A percentile compares a stretch with the other conserved stretches of the same genome.
These are phyloP conservation scores for Allomyces javanicus DNA, from an alignment of 192 early-diverging fungal genomes.

Conservation along the genomic window DNA sequence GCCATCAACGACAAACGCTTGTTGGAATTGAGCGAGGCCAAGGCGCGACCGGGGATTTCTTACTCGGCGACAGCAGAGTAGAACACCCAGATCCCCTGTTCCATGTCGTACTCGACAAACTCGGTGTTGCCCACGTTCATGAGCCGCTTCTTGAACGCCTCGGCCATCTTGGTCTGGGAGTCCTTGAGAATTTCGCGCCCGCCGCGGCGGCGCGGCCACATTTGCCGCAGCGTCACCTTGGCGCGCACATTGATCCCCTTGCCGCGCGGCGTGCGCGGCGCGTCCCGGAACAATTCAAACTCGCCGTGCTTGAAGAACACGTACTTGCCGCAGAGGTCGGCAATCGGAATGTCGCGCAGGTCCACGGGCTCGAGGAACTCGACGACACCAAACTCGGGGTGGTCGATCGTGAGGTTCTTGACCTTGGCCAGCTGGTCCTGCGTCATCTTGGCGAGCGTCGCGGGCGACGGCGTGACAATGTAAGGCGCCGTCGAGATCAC, in stretches of 20 bases:
- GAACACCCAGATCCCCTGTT: slow-evolving; percentile 78
- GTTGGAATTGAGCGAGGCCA: too few species aligned
- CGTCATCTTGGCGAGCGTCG: slow-evolving; percentile 45
- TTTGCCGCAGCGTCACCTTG: slow-evolving; percentile 48
- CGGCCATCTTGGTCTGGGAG: slow-evolving; percentile 42
- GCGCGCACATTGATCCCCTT: slow-evolving; percentile 77
- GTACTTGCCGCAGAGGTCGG: slow-evolving; percentile 53
- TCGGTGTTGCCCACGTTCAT: slow-evolving; percentile 49
- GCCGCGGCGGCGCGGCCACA: slow-evolving; percentile 67
- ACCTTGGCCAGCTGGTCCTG: slow-evolving; percentile 48
- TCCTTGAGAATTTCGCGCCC: slow-evolving; percentile 46
- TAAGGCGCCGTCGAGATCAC: slow-evolving; percentile 22
- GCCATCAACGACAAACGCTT: too few species aligned
- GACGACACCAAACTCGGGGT: slow-evolving; percentile 50
- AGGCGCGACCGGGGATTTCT: too few species aligned
- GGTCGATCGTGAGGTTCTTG: slow-evolving; percentile 49
- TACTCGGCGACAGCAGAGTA: slow-evolving; percentile 2
- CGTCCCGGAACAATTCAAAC: slow-evolving; percentile 66
- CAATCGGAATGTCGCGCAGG: slow-evolving; percentile 29
- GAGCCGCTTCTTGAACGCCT: slow-evolving; percentile 47
- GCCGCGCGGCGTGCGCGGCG: slow-evolving; percentile 57
- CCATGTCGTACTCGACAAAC: slow-evolving; percentile 51
- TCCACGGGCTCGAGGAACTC: slow-evolving; percentile 65
- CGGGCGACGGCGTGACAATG: slow-evolving; percentile 51
- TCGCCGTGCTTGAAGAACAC: slow-evolving; percentile 51